Percentiles rank a stretch among this genome's conserved stretches.
Conservation (phyloP, 2,329 filamentous ascomycete genomes). For the Tolypocladium sp. region DNA sequence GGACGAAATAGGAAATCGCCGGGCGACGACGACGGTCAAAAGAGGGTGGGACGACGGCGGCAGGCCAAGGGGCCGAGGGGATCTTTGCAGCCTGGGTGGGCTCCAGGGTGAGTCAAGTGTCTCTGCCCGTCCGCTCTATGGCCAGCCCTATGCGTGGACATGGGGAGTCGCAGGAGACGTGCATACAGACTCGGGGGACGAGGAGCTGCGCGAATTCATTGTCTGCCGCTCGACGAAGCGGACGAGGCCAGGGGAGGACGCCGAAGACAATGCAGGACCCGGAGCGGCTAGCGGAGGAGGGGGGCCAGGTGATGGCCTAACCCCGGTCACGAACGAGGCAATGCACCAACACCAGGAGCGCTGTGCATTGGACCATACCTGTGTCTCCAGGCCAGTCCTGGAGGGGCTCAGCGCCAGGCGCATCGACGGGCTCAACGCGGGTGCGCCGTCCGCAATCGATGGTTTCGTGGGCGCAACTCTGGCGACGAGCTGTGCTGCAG, state of each 20-base stretch:
- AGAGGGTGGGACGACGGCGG: neutral
- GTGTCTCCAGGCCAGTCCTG: neutral
- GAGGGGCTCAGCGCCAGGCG: neutral
- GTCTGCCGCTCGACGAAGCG: neutral
- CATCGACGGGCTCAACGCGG: neutral
- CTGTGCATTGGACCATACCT: neutral
- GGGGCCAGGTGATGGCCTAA: neutral
- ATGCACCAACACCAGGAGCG: neutral
- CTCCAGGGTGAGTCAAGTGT: neutral
- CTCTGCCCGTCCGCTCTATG: neutral
- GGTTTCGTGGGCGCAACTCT: neutral
- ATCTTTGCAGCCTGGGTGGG: neutral
- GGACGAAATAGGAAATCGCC: constrained; percentile 3
- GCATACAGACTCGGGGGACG: neutral
- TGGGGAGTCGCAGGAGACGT: neutral
- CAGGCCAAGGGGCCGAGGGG: neutral
- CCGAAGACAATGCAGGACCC: neutral
- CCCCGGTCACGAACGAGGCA: neutral
- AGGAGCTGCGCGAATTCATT: neutral
- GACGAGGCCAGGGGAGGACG: neutral
- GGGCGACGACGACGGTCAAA: neutral
- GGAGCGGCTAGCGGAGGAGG: neutral
- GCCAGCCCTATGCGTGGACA: neutral
- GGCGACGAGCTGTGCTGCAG: neutral
- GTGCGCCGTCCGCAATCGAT: neutral